Evolutionary conservation across 2,329 filamentous ascomycete species (phyloP).

Genomic region (Malbranchea zuffiana): DNA sequence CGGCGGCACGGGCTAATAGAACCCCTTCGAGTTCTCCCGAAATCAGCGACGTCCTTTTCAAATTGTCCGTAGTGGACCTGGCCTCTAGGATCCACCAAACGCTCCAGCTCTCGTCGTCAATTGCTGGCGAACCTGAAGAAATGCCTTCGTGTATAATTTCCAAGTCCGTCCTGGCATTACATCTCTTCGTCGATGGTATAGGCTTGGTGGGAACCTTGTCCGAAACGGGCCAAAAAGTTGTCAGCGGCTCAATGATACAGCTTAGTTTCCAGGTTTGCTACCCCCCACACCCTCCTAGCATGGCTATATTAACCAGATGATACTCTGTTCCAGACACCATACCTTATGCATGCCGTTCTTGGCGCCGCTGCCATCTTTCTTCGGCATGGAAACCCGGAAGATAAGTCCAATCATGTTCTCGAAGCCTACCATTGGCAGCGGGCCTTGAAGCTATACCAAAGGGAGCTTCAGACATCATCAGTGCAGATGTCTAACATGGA

Average conservation of each 20-base stretch:
- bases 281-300: background rate
- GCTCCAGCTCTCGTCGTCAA: slow-evolving; percentile 13
- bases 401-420: slow-evolving; percentile 20
- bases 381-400: slow-evolving; percentile 20
- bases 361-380: slow-evolving; percentile 25
- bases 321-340: slow-evolving; percentile 21
- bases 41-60: slow-evolving; percentile 4
- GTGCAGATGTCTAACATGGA: slow-evolving; percentile 28
- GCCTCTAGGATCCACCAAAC: slow-evolving; percentile 18
- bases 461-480: slow-evolving; percentile 20
- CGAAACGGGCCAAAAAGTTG: slow-evolving; percentile 12
- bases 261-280: slow-evolving; percentile 24
- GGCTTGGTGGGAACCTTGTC: slow-evolving; percentile 14
- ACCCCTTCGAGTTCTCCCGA: background rate
- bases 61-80: slow-evolving; percentile 11
- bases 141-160: slow-evolving; percentile 3
- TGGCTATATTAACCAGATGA: background rate
- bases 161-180: slow-evolving; percentile 19
- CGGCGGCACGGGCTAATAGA: slow-evolving; percentile 11
- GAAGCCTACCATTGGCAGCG: slow-evolving; percentile 31
- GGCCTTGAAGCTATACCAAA: slow-evolving; percentile 26
- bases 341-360: slow-evolving; percentile 30
- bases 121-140: slow-evolving; percentile 1
- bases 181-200: slow-evolving; percentile 21
- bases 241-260: slow-evolving; percentile 20